Evolutionary conservation across 495 filamentous ascomycete species (phyloP), one percentile per base, ranked within the genome.

Genomic region (Tuber microsphaerosporum): DNA sequence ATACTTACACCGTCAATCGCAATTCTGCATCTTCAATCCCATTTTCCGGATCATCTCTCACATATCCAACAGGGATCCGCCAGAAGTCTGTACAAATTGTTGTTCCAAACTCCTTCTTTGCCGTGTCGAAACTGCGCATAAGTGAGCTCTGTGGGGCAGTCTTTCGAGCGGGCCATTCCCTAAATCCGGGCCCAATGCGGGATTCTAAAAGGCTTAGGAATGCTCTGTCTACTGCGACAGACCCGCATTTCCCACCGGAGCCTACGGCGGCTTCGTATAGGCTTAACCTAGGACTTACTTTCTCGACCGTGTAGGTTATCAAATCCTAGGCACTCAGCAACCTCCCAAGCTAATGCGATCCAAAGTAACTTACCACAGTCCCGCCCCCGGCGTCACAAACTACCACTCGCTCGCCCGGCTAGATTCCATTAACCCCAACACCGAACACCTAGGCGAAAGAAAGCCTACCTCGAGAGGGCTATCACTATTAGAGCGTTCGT

Each of bases 301-400:
- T 70, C 16, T 26, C 71, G 41, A 82, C 73, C 16, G 75, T 71
- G 71, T 84, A 83, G 16, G 82, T 80, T 34, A 74, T 74, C n/a
- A 84, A 78, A 71, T 82, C 83, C 75, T 82, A 69, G 2, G 4
- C 10, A 39, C 20, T 34, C 4, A 46, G 43, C 45, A 41, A 69
- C 20, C 2, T 68, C n/a, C 6, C 1, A 16, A 14, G 2, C 43
- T 56, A 44, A 20, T 43, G 37, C 7, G 37, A 17, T 72, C n/a
- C 31, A 65, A 73, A 68, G 4, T 39, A 22, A 80, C 80, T 34
- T 75, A 82, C 81, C 19, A 83, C 83, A 45, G 81, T 83, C 26
- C 83, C 77, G 22, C 81, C 82, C 39, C 83, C 83, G 44, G 83
- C 82, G 74, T 84, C 83, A 41, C 81, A 83, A 42, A 83, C 69